Evolutionary conservation across 495 filamentous ascomycete genomes (phyloP).

Genomic region (Aspergillus diversus): DNA sequence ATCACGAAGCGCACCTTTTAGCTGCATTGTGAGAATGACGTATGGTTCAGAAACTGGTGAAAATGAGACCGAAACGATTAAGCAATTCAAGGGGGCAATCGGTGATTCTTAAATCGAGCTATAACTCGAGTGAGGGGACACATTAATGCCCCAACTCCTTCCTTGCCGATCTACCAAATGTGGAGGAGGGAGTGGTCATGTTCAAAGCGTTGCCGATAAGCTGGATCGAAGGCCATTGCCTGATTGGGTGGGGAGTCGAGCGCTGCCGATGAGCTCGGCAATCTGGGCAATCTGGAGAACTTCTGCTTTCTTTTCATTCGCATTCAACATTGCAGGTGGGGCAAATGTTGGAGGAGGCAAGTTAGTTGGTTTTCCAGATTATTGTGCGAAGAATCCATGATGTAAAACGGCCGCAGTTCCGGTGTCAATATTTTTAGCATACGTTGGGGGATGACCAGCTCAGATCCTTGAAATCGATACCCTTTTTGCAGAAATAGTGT

Average conservation of each 20-base stretch:
- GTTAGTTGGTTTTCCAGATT: too few species aligned
- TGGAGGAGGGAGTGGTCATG: background rate
- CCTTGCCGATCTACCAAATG: background rate
- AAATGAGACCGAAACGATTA: background rate
- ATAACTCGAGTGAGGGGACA: background rate
- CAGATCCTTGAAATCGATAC: too few species aligned
- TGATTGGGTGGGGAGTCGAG: conserved; percentile 15
- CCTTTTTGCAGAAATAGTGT: too few species aligned
- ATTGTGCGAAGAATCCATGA: too few species aligned
- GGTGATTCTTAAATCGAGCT: background rate
- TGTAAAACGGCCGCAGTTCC: too few species aligned
- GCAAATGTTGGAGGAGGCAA: background rate
- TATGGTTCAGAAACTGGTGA: background rate
- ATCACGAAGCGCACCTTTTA: conserved; percentile 1
- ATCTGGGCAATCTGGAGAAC: background rate
- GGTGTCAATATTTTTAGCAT: too few species aligned
- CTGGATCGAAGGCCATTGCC: too few species aligned
- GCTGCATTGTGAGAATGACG: conserved; percentile 1
- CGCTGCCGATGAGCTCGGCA: conserved; percentile 16
- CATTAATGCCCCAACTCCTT: conserved; percentile 8
- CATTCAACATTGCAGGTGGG: background rate
- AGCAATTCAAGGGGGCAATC: background rate
- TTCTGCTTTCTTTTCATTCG: background rate
- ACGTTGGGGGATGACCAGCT: too few species aligned
- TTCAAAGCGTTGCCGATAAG: background rate